Base-by-base conservation (phyloP, 2,329 filamentous ascomycete genomes). In the Teratosphaeria pseudoeucalypti region DNA sequence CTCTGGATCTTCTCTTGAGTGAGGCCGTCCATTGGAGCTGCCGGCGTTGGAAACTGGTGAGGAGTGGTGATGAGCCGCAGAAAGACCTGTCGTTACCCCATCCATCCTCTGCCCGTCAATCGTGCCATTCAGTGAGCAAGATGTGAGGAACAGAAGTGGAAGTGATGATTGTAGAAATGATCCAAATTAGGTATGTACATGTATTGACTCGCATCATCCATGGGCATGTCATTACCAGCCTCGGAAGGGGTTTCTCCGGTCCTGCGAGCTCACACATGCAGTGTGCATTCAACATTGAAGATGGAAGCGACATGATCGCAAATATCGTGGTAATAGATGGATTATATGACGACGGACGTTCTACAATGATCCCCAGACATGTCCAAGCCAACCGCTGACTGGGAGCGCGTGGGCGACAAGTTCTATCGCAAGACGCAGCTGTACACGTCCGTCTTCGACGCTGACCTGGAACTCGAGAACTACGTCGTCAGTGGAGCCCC, bases 371-470 rank as follows among this genome's bases (percentile, higher is more conserved):
- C 7, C 34, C 27, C 54, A 58, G 62, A 53, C 10, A 76, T 76
- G 74, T 76, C 78, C 62, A 86, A 85, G 70, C 82, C 92, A 70
- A 90, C 90, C 68, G 88, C 90, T 69, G 90, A 92, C 75, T 99
- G 94, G 94, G 91, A 96, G 79, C 88, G 85, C 75, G 85, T 97
- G 66, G 94, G 90, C 72, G 89, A 95, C 75, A 87, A 85, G 70
- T 97, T 95, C 81, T 99, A 97, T 78, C 89, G 92, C 74, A 96
- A 95, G 79, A 86, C 89, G 60, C 89, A 92, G 75, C 84, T 96
- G 62, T 99, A 97, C 79, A 92, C 91, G 62, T 88, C 86, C 65
- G 84, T 97, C 65, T 99, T 97, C 74, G 91, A 96, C 75, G 84
- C 89, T 71, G 91, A 96, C 72, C 81, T 96, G 63, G 92, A 99